Conservation (phyloP, 2,329 filamentous ascomycete genomes). For the Monilinia polystroma region DNA sequence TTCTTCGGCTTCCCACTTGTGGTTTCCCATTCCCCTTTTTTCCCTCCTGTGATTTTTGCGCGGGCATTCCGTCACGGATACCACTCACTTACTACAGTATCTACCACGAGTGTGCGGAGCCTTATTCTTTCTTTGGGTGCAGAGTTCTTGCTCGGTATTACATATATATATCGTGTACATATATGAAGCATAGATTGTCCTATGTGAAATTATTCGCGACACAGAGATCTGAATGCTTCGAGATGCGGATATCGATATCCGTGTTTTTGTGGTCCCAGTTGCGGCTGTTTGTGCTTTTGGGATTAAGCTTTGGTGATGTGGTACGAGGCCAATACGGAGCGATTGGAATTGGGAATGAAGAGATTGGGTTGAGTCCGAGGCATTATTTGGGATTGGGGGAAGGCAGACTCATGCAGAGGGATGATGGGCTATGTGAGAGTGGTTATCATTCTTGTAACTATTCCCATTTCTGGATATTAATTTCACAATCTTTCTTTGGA, state of each 20-base stretch:
- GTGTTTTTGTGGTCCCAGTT: neutral
- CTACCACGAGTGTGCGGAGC: too few species aligned
- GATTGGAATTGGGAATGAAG: slow-evolving; percentile 7
- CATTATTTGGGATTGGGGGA: slow-evolving; percentile 30
- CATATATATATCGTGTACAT: neutral
- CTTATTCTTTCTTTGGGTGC: too few species aligned
- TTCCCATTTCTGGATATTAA: neutral
- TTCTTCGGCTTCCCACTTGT: too few species aligned
- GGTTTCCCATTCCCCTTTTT: too few species aligned
- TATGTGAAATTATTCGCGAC: neutral
- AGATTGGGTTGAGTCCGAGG: slow-evolving; percentile 31
- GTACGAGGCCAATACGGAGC: slow-evolving; percentile 10
- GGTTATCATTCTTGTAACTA: slow-evolving; percentile 36
- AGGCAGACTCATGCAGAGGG: slow-evolving; percentile 25
- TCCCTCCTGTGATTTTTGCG: too few species aligned
- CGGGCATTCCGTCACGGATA: too few species aligned
- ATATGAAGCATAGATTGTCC: slow-evolving; percentile 5
- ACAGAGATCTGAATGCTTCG: neutral
- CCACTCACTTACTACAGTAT: too few species aligned
- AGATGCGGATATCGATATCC: slow-evolving; percentile 3
- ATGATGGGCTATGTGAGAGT: slow-evolving; percentile 28
- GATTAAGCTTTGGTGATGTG: neutral
- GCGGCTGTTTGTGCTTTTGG: neutral
- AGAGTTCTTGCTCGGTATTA: neutral
- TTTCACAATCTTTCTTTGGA: neutral